Conservation (phyloP, 257 asterid species). For the Capsicum chinense region DNA sequence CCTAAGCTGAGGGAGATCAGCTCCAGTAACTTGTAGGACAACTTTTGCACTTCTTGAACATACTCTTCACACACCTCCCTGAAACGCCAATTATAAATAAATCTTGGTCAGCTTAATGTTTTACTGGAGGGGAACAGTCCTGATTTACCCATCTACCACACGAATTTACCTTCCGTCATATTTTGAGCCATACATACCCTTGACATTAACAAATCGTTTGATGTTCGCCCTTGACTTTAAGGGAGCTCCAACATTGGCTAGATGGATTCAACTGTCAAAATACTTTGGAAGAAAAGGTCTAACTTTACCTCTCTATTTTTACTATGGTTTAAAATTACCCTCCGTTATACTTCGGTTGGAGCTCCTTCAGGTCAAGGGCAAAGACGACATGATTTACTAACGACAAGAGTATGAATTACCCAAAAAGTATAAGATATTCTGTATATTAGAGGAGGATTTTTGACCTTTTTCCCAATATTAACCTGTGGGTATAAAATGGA, state of each 20-base stretch:
- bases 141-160: neutral
- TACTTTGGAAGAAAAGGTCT: neutral
- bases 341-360: neutral
- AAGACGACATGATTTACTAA: neutral
- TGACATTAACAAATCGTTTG: neutral
- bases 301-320: neutral
- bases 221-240: neutral
- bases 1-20: slow-evolving; percentile 67
- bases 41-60: slow-evolving; percentile 53
- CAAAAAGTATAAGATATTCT: neutral
- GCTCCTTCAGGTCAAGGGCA: neutral
- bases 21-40: slow-evolving; percentile 53
- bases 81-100: slow-evolving; percentile 22
- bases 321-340: neutral
- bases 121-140: neutral
- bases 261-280: neutral
- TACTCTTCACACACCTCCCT: slow-evolving; percentile 67
- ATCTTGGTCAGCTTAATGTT: neutral
- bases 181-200: neutral
- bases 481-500: neutral
- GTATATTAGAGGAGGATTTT: neutral
- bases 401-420: neutral
- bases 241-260: neutral
- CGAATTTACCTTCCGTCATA: neutral
- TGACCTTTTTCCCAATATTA: neutral